Evolutionary conservation across 2,329 filamentous ascomycete species (phyloP).

Genomic region (Aspergillus awamori): DNA sequence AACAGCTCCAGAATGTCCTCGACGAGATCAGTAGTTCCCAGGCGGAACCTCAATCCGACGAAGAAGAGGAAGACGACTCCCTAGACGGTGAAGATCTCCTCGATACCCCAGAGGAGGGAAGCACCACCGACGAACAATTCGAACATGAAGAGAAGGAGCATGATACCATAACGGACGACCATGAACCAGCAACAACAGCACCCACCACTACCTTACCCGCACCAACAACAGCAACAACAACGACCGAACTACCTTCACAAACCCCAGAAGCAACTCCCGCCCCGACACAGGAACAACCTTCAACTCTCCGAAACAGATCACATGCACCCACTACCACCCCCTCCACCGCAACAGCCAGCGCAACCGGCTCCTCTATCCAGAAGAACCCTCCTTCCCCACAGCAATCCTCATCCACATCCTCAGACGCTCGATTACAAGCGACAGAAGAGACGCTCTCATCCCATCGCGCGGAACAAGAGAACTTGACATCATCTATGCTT

Average conservation of each 20-base stretch:
- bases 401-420: slow-evolving; percentile 11
- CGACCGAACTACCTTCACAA: slow-evolving; percentile 18
- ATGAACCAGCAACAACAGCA: slow-evolving; percentile 14
- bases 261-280: neutral
- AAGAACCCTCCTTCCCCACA: slow-evolving; percentile 2
- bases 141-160: slow-evolving; percentile 24
- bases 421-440: slow-evolving; percentile 38
- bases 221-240: slow-evolving; percentile 17
- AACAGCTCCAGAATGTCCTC: slow-evolving; percentile 36
- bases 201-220: neutral
- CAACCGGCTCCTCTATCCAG: slow-evolving; percentile 15
- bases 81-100: slow-evolving; percentile 23
- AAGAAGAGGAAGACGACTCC: slow-evolving; percentile 24
- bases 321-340: slow-evolving; percentile 13
- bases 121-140: slow-evolving; percentile 12
- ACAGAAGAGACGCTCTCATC: slow-evolving; percentile 74
- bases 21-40: slow-evolving; percentile 35
- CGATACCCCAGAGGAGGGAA: slow-evolving; percentile 17
- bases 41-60: slow-evolving; percentile 20
- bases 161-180: neutral
- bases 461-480: slow-evolving; percentile 80
- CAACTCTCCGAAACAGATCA: slow-evolving; percentile 33
- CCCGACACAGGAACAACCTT: slow-evolving; percentile 10
- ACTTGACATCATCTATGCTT: slow-evolving; percentile 78
- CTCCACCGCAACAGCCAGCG: slow-evolving; percentile 23